These are phyloP conservation scores for Talaromyces liani DNA, from an alignment of 495 filamentous ascomycete species.

Conservation along the genomic window DNA sequence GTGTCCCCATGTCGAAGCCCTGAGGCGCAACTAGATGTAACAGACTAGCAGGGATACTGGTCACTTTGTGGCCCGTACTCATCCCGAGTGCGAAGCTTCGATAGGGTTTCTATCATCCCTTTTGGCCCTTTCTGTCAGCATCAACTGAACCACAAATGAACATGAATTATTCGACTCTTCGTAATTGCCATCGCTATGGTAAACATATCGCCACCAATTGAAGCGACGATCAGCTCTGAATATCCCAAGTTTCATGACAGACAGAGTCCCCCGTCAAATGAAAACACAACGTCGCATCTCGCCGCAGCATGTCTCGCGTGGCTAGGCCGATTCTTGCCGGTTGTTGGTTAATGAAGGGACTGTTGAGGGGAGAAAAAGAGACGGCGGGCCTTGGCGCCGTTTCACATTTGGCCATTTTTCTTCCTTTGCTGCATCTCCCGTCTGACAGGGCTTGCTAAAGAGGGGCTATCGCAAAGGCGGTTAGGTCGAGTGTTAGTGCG, in stretches of 20 bases:
- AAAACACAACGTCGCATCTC: conserved; percentile 2
- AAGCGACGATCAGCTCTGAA: background rate
- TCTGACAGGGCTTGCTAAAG: background rate
- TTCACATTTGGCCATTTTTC: background rate
- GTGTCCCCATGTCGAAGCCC: background rate
- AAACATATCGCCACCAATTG: background rate
- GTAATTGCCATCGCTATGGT: background rate
- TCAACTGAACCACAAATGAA: background rate
- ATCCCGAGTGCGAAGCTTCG: background rate
- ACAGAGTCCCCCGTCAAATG: background rate
- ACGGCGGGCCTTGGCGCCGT: conserved; percentile 2
- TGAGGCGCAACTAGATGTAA: conserved; percentile 2
- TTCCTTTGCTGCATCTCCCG: background rate
- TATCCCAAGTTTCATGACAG: background rate
- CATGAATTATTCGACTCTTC: background rate
- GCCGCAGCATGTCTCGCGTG: conserved; percentile 1
- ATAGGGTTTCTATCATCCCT: too few relatives aligned
- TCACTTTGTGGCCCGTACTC: background rate
- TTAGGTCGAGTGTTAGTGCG: background rate
- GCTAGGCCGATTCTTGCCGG: background rate
- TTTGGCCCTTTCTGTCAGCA: too few relatives aligned
- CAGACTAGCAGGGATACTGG: background rate
- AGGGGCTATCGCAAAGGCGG: background rate
- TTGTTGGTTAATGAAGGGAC: background rate
- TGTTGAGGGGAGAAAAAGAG: background rate